phyloP scores from a whole-genome alignment of 768 basidiomycete genomes.

The Rhodotorula toruloides region DNA sequence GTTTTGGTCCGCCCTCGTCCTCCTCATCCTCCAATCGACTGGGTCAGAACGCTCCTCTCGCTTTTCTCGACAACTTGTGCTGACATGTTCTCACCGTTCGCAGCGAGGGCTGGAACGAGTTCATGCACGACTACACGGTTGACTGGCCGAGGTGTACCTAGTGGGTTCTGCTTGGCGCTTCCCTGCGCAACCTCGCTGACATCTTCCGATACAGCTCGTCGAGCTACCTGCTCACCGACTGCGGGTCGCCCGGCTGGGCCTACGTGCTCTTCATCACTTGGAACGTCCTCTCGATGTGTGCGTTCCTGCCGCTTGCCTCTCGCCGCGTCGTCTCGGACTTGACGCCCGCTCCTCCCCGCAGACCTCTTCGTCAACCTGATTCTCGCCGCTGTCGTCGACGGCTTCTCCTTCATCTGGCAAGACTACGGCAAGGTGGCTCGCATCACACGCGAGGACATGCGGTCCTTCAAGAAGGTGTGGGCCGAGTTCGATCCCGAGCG shows the following conservation, averaged over 20 bases:
- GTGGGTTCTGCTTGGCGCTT: neutral
- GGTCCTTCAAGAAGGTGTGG: constrained; percentile 92
- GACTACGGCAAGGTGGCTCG: constrained; percentile 71
- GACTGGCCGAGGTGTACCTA: constrained; percentile 22
- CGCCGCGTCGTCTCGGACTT: constrained; percentile 60
- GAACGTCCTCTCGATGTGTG: constrained; percentile 93
- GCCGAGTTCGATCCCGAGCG: constrained; percentile 71
- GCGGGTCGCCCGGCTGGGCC: constrained; percentile 73
- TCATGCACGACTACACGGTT: constrained; percentile 78
- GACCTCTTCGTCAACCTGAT: constrained; percentile 35
- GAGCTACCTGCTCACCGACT: constrained; percentile 65
- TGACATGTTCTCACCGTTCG: constrained; percentile 18
- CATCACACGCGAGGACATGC: constrained; percentile 84
- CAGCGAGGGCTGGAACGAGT: constrained; percentile 90
- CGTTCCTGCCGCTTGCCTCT: constrained; percentile 63
- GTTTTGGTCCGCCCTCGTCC: constrained; percentile 72
- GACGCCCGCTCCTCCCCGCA: neutral
- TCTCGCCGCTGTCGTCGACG: constrained; percentile 53
- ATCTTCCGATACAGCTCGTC: constrained; percentile 59
- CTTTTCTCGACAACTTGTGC: neutral
- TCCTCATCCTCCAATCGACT: constrained; percentile 86
- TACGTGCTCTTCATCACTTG: constrained; percentile 84
- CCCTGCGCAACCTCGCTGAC: neutral
- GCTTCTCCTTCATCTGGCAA: constrained; percentile 92
- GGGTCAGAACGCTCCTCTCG: constrained; percentile 62